Evolutionary conservation across 768 basidiomycete species (phyloP), one percentile per base, ranked within the genome.

Genomic region (Ephemerocybe angulata): DNA sequence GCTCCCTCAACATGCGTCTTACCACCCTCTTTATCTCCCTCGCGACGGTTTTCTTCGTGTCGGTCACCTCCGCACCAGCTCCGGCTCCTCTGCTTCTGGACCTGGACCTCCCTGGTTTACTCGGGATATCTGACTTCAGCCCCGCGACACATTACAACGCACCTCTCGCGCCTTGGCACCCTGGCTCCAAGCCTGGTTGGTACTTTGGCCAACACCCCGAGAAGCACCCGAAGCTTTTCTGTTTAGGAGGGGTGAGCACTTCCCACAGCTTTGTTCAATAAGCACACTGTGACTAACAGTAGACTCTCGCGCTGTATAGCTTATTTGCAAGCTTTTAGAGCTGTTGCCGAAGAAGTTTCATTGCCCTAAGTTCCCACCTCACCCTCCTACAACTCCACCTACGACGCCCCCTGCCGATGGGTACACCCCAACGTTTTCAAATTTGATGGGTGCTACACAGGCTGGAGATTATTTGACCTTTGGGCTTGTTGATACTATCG

Each of bases 391-490:
- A 6, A 56, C 51, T 46, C 25, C 46, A 17, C 22, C 60, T 27
- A 27, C 60, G 2, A 56, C 51, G 44, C 25, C 46, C 8, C 22
- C 60, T 27, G 27, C 60, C 1, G 66, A 70, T 48, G 75, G 75
- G 15, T 79, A 77, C 57, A 58, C 54, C 11, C 71, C 66, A 41
- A 74, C 71, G 15, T 79, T 76, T 64, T 59, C 52, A 35, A 72
- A 75, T 63, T 63, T 75, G 29, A 72, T 70, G 1, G 74, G 74
- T 29, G 77, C 77, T n/a, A 73, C 72, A 19, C 71, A 79, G 55
- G 76, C 70, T 19, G 57, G 50, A 42, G 75, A 72, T 51, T 79
- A 70, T 59, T 35, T 71, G 60, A 77, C 77, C 28, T 79, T 67
- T 53, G 76, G 76, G 52, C 65, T 79, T 27, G 77, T 79, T 22